These are phyloP conservation scores for Apiotrichum domesticum DNA, from an alignment of 1,284 basidiomycete genomes.

Conservation along the genomic window DNA sequence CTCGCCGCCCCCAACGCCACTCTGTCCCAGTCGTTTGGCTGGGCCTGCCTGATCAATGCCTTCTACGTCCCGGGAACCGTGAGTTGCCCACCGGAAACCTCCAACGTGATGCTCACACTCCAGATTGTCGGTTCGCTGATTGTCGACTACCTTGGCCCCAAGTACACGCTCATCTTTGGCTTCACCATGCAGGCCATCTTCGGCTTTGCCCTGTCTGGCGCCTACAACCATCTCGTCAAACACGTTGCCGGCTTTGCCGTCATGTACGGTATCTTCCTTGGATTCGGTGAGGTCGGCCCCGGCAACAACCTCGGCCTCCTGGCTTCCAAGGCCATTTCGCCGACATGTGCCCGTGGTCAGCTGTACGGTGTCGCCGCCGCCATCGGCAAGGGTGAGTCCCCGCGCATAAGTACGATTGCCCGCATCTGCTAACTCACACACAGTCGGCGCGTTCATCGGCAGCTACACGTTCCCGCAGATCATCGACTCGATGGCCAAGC, in stretches of 20 bases:
- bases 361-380: conserved; percentile 82
- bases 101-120: no score
- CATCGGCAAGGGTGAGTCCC: conserved; percentile 59
- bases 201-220: conserved; percentile 81
- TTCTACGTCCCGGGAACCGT: conserved; percentile 48
- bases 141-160: conserved; percentile 38
- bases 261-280: conserved; percentile 84
- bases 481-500: conserved; percentile 46
- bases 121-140: conserved; percentile 26
- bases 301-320: conserved; percentile 75
- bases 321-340: conserved; percentile 67
- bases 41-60: conserved; percentile 47
- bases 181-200: conserved; percentile 65
- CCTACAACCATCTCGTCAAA: conserved; percentile 52
- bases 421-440: background rate
- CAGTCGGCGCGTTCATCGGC: conserved; percentile 71
- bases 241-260: conserved; percentile 70
- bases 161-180: conserved; percentile 67
- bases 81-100: background rate
- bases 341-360: conserved; percentile 77
- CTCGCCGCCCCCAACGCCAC: conserved; percentile 19
- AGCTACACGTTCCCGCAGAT: conserved; percentile 67
- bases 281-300: conserved; percentile 63
- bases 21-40: conserved; percentile 36
- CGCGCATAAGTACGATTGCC: background rate